These are phyloP conservation scores for Parascedosporium putredinis DNA, from an alignment of 2,329 filamentous ascomycete genomes.

Conservation along the genomic window DNA sequence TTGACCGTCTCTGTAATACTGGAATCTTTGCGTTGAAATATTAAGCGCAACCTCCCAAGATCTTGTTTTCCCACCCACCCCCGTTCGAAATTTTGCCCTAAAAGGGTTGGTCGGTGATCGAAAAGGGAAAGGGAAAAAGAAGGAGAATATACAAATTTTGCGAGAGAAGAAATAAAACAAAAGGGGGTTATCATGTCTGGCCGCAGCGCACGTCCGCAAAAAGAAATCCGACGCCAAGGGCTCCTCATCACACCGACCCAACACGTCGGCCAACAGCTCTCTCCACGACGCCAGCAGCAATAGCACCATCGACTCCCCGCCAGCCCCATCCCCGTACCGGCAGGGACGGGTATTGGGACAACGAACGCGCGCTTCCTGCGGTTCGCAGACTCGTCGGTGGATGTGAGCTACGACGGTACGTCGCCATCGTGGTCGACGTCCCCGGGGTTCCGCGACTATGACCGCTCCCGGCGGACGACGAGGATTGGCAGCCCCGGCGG, in stretches of 20 bases:
- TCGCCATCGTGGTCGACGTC: constrained; percentile 7
- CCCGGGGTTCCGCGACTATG: not conserved
- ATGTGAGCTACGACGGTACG: constrained; percentile 14
- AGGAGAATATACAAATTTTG: too few species aligned
- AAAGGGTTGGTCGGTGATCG: too few species aligned
- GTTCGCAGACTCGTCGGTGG: constrained; percentile 29
- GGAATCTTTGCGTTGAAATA: not conserved
- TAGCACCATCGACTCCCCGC: constrained; percentile 22
- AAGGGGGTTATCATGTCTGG: too few species aligned
- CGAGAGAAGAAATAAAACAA: too few species aligned
- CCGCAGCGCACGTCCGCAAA: constrained; percentile 47
- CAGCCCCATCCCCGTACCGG: constrained; percentile 19
- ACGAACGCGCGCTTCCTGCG: constrained; percentile 34
- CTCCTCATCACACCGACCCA: constrained; percentile 11
- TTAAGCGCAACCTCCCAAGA: too few species aligned
- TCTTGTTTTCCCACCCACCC: too few species aligned
- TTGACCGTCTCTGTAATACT: too few species aligned
- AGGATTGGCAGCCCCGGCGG: not conserved
- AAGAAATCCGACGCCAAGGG: constrained; percentile 42
- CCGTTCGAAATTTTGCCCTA: too few species aligned
- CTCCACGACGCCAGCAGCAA: constrained; percentile 28
- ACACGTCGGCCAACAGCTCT: constrained; percentile 25
- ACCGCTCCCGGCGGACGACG: constrained; percentile 1
- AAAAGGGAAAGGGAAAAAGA: too few species aligned
- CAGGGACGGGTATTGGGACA: constrained; percentile 29